phyloP scores from a whole-genome alignment of 139 green algal genomes.

The Chloropicon primus region DNA sequence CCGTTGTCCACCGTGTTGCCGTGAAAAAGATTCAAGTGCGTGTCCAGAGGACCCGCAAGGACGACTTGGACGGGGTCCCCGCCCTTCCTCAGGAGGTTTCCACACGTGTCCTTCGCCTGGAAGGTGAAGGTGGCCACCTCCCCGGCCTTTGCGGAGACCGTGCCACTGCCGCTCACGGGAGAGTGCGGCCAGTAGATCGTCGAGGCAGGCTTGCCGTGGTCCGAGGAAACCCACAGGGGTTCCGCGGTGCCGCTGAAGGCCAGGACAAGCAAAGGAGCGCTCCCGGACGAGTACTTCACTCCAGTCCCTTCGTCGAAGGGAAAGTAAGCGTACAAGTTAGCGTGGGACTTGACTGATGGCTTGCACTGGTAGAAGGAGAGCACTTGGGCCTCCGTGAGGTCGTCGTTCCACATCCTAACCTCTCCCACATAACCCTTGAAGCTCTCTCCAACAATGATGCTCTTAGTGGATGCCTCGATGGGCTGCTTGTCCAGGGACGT shows the following conservation, averaged over 20 bases:
- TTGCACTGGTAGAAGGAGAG: not conserved
- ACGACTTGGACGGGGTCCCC: conserved; percentile 8
- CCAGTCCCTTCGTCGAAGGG: conserved; percentile 1
- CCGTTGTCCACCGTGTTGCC: conserved; percentile 6
- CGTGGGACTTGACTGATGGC: not conserved
- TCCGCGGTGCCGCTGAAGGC: conserved; percentile 7
- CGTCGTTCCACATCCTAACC: conserved; percentile 5
- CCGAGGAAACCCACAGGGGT: conserved; percentile 1
- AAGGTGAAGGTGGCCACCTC: conserved; percentile 3
- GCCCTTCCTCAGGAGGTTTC: not conserved
- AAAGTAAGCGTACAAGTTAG: conserved; percentile 5
- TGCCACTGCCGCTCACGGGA: not conserved
- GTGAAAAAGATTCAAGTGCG: not conserved
- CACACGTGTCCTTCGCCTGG: conserved; percentile 6
- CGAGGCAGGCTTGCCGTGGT: not conserved
- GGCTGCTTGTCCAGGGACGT: not conserved
- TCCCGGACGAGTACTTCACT: not conserved
- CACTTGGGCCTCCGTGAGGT: not conserved
- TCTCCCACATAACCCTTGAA: conserved; percentile 4
- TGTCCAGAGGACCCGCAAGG: conserved; percentile 4
- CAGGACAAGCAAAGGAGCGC: not conserved
- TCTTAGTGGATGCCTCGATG: not conserved
- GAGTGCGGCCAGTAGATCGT: conserved; percentile 1
- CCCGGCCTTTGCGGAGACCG: not conserved
- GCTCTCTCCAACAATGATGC: not conserved